Base-by-base conservation (phyloP, 2,329 filamentous ascomycete genomes). In the Xylariaceae sp. region DNA sequence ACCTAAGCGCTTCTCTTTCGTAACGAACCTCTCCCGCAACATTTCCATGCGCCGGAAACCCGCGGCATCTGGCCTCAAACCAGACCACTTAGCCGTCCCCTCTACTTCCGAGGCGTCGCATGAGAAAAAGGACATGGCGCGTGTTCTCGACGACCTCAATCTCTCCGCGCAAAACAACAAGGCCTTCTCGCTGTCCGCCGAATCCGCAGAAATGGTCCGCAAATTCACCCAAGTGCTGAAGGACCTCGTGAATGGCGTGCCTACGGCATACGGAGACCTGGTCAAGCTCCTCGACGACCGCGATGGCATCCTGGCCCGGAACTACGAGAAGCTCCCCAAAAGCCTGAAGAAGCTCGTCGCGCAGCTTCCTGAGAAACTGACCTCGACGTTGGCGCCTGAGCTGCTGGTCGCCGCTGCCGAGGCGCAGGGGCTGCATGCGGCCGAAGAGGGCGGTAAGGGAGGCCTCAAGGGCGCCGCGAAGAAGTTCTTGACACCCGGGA, bases 201-300 rank as follows among this genome's bases (percentile, higher is more conserved):
- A 96, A 64, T 93, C 91, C 0, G 86, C 91, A 57, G 87, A 91
- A 59, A 81, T 96, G 24, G 83, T 96, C 45, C 83, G 85, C 48
- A 85, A 87, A 58, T 99, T 99, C 79, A 95, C 91, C 1, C 79
- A 92, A 50, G 87, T 97, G 27, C 88, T 99, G 67, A 94, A 93
- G 69, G 94, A 99, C 70, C 82, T 97, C 13, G 84, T 94, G 65
- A 92, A 92, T 69, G 94, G 94, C 57, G 94, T 91, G 1, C 94
- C 94, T 3, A 97, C 93, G 0, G 94, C 94, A 2, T 96, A 95
- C 72, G 82, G 88, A 67, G 94, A 99, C 70, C 86, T 99, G n/a
- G 85, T 78, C 2, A 65, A 68, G 11, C 78, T 88, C 18, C 72
- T 87, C 36, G 81, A 86, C 54, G 82, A 86, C 67, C 79, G 79